phyloP scores from a whole-genome alignment of 257 asterid species.

The Catharanthus roseus region DNA sequence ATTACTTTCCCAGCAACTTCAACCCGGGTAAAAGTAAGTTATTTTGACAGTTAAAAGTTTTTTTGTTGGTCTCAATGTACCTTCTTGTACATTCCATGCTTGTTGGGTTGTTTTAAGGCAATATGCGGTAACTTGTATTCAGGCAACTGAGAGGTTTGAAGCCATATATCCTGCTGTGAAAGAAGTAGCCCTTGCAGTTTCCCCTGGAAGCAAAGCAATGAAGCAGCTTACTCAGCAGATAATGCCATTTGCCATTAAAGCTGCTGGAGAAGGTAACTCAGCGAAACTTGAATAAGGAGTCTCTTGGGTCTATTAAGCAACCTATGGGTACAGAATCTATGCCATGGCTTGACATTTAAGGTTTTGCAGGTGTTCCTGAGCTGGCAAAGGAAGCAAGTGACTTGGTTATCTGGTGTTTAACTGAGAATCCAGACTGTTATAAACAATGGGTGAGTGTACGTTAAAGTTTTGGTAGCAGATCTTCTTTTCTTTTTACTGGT shows the following conservation, averaged over 20 bases:
- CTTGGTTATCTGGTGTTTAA: conserved; percentile 29
- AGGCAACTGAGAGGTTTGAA: conserved; percentile 31
- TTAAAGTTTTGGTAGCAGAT: not conserved
- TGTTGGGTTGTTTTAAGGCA: not conserved
- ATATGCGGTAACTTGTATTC: not conserved
- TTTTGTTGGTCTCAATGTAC: not conserved
- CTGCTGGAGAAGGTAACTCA: conserved; percentile 26
- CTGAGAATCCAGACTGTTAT: conserved; percentile 21
- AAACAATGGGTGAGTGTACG: conserved; percentile 24
- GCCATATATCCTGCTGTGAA: conserved; percentile 25
- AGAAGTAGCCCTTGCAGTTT: conserved; percentile 29
- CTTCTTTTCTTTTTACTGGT: not conserved
- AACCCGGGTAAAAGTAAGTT: conserved; percentile 6
- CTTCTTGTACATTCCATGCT: not conserved
- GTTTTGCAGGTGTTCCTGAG: conserved; percentile 24
- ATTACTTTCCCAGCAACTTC: conserved; percentile 9
- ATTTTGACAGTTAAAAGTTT: not conserved
- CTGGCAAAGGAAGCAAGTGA: conserved; percentile 23
- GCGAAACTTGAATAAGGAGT: not conserved
- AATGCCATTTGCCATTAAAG: conserved; percentile 21
- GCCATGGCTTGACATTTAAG: not conserved
- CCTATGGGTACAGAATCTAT: not conserved
- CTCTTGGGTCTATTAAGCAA: not conserved
- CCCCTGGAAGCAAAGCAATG: conserved; percentile 34
- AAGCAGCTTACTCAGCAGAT: conserved; percentile 27